These are phyloP conservation scores for Solanum commersonii DNA, from an alignment of 257 asterid genomes.

Conservation along the genomic window DNA sequence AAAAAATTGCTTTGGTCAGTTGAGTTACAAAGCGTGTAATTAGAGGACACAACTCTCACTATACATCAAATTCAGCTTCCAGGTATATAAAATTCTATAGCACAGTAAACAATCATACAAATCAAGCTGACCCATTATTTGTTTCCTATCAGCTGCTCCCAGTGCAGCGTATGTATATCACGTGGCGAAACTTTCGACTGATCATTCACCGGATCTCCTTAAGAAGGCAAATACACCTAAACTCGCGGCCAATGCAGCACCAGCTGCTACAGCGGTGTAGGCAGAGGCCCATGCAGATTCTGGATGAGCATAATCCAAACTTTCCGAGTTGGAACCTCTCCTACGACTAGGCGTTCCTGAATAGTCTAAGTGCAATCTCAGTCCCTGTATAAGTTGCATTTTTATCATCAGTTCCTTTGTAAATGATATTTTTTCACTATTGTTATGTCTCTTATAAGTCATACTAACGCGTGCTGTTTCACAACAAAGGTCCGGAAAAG, in stretches of 20 bases:
- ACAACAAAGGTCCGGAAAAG: neutral
- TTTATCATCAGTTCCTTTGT: neutral
- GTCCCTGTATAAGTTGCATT: constrained; percentile 41
- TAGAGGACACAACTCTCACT: neutral
- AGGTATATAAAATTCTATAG: neutral
- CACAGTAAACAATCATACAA: neutral
- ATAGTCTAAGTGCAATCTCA: constrained; percentile 73
- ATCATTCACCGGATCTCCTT: constrained; percentile 40
- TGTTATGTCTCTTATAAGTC: neutral
- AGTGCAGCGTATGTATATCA: neutral
- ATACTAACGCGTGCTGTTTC: neutral
- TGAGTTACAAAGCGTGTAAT: neutral
- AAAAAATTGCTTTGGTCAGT: neutral
- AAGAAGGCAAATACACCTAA: constrained; percentile 64
- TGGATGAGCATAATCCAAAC: constrained; percentile 35
- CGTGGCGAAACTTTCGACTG: neutral
- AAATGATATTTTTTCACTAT: neutral
- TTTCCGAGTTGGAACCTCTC: constrained; percentile 25
- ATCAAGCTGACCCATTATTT: neutral
- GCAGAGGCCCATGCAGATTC: constrained; percentile 67
- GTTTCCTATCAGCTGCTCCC: neutral
- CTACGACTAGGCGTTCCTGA: constrained; percentile 28
- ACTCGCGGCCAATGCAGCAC: constrained; percentile 78
- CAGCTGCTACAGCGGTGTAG: constrained; percentile 76
- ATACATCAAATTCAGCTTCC: neutral